Percentiles rank a stretch among this genome's conserved stretches.
Evolutionary conservation across 805 yeast genomes (phyloP).

Genomic region (Candida incommunis): DNA sequence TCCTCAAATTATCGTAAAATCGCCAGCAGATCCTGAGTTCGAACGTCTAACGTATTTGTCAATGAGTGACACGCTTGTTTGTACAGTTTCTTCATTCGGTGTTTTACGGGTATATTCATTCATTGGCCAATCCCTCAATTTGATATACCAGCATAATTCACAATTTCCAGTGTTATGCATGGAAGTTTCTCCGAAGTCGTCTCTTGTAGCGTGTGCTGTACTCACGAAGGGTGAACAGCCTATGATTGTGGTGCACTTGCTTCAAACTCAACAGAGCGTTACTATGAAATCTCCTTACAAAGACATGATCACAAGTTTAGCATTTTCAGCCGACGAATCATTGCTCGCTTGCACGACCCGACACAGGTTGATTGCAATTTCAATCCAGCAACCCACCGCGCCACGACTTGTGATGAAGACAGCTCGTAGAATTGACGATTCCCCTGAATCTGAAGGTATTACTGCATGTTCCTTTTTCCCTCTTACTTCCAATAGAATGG

Average conservation of each 20-base stretch:
- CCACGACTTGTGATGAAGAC: slow-evolving; percentile 61
- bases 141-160: background rate
- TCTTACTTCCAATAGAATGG: slow-evolving; percentile 39
- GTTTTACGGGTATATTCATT: background rate
- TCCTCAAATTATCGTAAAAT: background rate
- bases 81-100: background rate
- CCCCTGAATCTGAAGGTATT: slow-evolving; percentile 76
- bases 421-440: slow-evolving; percentile 44
- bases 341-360: slow-evolving; percentile 65
- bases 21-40: background rate
- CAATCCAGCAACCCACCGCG: slow-evolving; percentile 45
- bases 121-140: background rate
- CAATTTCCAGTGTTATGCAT: background rate
- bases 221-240: slow-evolving; percentile 58
- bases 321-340: slow-evolving; percentile 58
- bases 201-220: slow-evolving; percentile 1
- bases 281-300: slow-evolving; percentile 73
- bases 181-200: background rate
- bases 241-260: slow-evolving; percentile 45
- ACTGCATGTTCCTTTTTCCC: slow-evolving; percentile 69
- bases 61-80: background rate
- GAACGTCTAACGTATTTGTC: background rate
- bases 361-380: slow-evolving; percentile 63
- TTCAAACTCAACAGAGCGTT: slow-evolving; percentile 29
- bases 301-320: slow-evolving; percentile 66